Evolutionary conservation across 768 basidiomycete species (phyloP), one percentile per base, ranked within the genome.

Genomic region (Serendipita sp.): DNA sequence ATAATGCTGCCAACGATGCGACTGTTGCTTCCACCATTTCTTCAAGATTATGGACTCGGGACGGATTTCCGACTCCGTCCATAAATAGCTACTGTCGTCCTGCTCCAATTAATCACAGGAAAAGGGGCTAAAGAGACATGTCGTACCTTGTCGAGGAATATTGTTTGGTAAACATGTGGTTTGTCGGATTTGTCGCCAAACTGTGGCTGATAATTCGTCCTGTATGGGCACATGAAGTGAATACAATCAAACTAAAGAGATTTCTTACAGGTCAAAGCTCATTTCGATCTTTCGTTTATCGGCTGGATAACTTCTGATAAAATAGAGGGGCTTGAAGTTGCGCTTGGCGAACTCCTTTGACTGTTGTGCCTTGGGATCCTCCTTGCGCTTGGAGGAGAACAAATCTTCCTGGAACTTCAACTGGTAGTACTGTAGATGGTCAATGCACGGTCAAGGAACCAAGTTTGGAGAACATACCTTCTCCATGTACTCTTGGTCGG

Each of bases 11-110:
- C 78, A 80, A 27, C 78, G 74, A 67, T 80, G 78, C 62, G 76
- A 76, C 69, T 78, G 78, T 68, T 80, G 79, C 69, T 80, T 80
- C 79, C 79, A 80, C 78, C 77, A 78, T 68, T 79, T 78, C 69
- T 78, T 73, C 68, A 72, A 58, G 33, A 80, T 76, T 37, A 75
- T 69, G 67, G 75, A 73, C 18, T 75, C 71, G 40, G 69, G 69
- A 13, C 71, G 65, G 62, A 80, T 79, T 44, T 77, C 76, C 34
- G 69, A 70, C 67, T 74, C 73, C 3, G 76, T 77, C 78, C 78
- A 80, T 40, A 77, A 69, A 16, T 73, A 60, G 45, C 72, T 68
- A 18, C 74, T 76, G 8, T 74, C 74, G 34, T 76, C 75, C 40
- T 73, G 73, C 18, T 8, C 48, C 18, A 52, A 16, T 23, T 52